Percentiles rank a stretch among this genome's conserved stretches.
Conservation (phyloP, 1,284 basidiomycete genomes). For the Tylopilus sp. region DNA sequence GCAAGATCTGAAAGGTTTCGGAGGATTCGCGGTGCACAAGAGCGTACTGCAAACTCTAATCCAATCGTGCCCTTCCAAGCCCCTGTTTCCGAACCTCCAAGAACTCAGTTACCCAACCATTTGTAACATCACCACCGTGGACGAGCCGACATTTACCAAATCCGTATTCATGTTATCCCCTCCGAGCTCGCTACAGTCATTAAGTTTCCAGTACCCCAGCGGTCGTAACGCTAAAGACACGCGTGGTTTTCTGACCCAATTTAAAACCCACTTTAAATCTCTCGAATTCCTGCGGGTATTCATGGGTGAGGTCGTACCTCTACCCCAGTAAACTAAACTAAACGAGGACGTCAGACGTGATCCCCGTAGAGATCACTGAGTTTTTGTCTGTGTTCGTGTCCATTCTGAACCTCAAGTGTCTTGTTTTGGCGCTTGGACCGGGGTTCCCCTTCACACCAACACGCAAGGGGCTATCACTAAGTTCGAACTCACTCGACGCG, state of each 20-base stretch:
- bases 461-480: slow-evolving; percentile 11
- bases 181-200: slow-evolving; percentile 5
- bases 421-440: slow-evolving; percentile 19
- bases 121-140: slow-evolving; percentile 21
- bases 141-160: slow-evolving; percentile 15
- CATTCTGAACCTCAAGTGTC: slow-evolving; percentile 16
- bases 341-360: slow-evolving; percentile 10
- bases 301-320: slow-evolving; percentile 13
- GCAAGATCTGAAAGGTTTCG: slow-evolving; percentile 5
- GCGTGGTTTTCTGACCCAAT: slow-evolving; percentile 14
- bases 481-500: background rate
- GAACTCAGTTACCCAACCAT: slow-evolving; percentile 19
- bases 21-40: slow-evolving; percentile 21
- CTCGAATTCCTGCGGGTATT: slow-evolving; percentile 20
- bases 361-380: slow-evolving; percentile 17
- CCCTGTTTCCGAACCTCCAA: slow-evolving; percentile 23
- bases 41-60: slow-evolving; percentile 21
- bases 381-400: slow-evolving; percentile 19
- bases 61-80: slow-evolving; percentile 22
- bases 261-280: slow-evolving; percentile 13
- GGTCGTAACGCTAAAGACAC: slow-evolving; percentile 19
- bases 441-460: slow-evolving; percentile 8
- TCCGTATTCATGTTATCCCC: slow-evolving; percentile 19
- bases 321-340: background rate
- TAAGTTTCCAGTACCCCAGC: slow-evolving; percentile 20